A percentile compares a stretch with the other conserved stretches of the same genome.
These are phyloP conservation scores for Pilasporangium apinafurcum DNA, from an alignment of 352 stramenopile genomes.

Conservation along the genomic window DNA sequence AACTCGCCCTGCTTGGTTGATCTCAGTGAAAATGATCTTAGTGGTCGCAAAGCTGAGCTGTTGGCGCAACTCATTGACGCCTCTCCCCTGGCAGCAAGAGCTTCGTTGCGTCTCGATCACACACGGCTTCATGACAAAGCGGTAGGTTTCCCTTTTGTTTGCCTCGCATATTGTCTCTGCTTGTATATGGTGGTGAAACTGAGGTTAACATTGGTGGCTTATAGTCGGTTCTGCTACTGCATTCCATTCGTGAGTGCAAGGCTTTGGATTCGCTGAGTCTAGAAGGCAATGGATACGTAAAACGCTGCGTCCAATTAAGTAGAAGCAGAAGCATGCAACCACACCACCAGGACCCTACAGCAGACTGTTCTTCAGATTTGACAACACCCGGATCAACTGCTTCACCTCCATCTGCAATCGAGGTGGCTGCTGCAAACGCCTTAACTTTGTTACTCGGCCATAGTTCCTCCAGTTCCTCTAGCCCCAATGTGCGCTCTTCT, in stretches of 20 bases:
- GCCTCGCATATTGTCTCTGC: neutral
- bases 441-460: slow-evolving; percentile 35
- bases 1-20: slow-evolving; percentile 39
- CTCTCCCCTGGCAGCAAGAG: slow-evolving; percentile 24
- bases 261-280: slow-evolving; percentile 55
- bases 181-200: neutral
- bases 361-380: too few relatives aligned
- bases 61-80: slow-evolving; percentile 46
- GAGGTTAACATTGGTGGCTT: too few relatives aligned
- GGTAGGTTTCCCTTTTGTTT: slow-evolving; percentile 12
- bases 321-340: neutral
- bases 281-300: slow-evolving; percentile 58
- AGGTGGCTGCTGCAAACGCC: slow-evolving; percentile 30
- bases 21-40: slow-evolving; percentile 73
- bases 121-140: slow-evolving; percentile 45
- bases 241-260: slow-evolving; percentile 46
- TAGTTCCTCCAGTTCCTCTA: neutral
- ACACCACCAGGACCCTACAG: too few relatives aligned
- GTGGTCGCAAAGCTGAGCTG: slow-evolving; percentile 29
- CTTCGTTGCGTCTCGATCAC: slow-evolving; percentile 53
- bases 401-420: slow-evolving; percentile 19
- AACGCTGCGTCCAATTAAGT: slow-evolving; percentile 10
- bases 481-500: neutral
- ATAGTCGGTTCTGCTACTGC: slow-evolving; percentile 50
- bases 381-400: too few relatives aligned